phyloP scores from a whole-genome alignment of 1,284 basidiomycete species.

The Trichosporon sp. region DNA sequence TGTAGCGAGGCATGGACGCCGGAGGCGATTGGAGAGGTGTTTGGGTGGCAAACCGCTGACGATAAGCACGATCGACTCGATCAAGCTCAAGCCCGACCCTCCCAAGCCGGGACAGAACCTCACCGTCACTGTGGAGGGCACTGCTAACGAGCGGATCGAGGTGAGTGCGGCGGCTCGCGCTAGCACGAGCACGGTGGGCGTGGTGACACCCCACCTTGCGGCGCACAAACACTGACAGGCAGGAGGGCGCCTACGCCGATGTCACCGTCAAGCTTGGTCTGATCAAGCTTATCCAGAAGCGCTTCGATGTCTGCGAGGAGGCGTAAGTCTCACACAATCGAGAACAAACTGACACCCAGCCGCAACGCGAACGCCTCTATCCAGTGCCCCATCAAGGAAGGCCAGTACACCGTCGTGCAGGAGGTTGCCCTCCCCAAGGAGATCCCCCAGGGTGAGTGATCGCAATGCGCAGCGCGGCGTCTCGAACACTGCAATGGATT shows the following conservation, averaged over 20 bases:
- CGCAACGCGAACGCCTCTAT: constrained; percentile 39
- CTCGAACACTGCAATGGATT: not conserved
- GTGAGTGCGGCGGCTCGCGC: constrained; percentile 52
- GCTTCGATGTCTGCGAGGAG: constrained; percentile 84
- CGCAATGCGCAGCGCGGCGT: not conserved
- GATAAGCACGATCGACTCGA: constrained; percentile 57
- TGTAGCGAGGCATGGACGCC: not conserved
- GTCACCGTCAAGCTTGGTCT: constrained; percentile 83
- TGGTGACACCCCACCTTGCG: not conserved
- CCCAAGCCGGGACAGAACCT: constrained; percentile 59
- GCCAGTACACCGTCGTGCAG: constrained; percentile 66
- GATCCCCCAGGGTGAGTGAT: constrained; percentile 70
- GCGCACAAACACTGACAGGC: not conserved
- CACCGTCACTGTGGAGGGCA: constrained; percentile 69
- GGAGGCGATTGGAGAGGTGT: too few species aligned
- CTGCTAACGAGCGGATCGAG: constrained; percentile 60
- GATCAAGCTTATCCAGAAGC: constrained; percentile 74
- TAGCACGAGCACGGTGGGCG: not conserved
- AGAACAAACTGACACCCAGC: constrained; percentile 14
- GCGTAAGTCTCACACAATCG: constrained; percentile 60
- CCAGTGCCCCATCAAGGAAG: constrained; percentile 58
- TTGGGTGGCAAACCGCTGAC: not conserved
- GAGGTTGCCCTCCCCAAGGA: constrained; percentile 79
- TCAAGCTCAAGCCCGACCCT: constrained; percentile 47
- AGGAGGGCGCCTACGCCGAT: constrained; percentile 79